These are phyloP conservation scores for Verticillium longisporum DNA, from an alignment of 2,329 filamentous ascomycete species.

Conservation along the genomic window DNA sequence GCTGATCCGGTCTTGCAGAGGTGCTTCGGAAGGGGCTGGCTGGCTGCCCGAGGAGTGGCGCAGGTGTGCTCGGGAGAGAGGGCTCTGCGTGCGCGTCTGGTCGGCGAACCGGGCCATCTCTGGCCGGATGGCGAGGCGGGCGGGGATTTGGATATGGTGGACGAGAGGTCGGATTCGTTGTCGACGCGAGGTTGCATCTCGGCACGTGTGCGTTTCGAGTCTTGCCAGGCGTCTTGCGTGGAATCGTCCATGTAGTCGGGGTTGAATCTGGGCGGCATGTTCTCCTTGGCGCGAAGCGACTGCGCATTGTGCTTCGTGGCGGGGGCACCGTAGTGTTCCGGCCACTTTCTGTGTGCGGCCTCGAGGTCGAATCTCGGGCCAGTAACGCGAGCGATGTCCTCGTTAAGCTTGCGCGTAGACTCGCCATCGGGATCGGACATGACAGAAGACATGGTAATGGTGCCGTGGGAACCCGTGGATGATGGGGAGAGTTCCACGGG, in stretches of 20 bases:
- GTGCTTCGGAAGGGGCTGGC: neutral
- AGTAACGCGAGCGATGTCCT: conserved; percentile 38
- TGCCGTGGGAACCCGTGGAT: conserved; percentile 51
- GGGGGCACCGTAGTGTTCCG: conserved; percentile 40
- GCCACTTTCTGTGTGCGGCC: conserved; percentile 42
- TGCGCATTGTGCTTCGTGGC: conserved; percentile 16
- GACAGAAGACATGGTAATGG: conserved; percentile 45
- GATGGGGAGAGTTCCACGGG: conserved; percentile 52
- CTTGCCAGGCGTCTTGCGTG: conserved; percentile 31
- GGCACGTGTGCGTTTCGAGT: conserved; percentile 33
- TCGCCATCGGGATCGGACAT: conserved; percentile 47
- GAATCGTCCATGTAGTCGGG: conserved; percentile 33
- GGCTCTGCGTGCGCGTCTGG: conserved; percentile 26
- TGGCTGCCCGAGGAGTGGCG: conserved; percentile 17
- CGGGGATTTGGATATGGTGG: conserved; percentile 32
- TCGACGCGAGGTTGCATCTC: conserved; percentile 50
- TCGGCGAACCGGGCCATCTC: conserved; percentile 18
- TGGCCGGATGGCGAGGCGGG: conserved; percentile 13
- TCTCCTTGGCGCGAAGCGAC: conserved; percentile 33
- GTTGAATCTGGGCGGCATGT: conserved; percentile 9
- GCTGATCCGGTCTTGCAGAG: conserved; percentile 11
- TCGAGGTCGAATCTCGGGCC: conserved; percentile 34
- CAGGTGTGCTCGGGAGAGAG: conserved; percentile 27
- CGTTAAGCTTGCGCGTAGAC: conserved; percentile 43
- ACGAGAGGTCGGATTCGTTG: conserved; percentile 43